Evolutionary conservation across 2,329 filamentous ascomycete species (phyloP), one percentile per base, ranked within the genome.

Genomic region (Xylaria hypoxylon): DNA sequence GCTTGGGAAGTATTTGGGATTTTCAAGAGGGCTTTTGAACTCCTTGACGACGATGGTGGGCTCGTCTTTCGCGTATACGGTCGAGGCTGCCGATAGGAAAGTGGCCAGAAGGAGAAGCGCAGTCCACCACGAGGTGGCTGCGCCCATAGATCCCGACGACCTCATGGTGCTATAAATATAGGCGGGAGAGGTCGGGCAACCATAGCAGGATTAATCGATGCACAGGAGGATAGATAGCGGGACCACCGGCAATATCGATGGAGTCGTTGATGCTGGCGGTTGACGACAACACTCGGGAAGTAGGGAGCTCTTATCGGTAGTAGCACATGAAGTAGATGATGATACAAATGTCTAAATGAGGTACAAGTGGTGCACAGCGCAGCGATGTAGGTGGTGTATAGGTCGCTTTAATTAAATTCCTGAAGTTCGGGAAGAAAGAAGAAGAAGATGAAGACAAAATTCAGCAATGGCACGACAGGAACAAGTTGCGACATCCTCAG

Each of bases 1-100:
- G 78, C 95, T 92, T 75, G 96, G 90, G 77, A 99, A 98, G 81
- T 97, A 99, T 80, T 92, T 91, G 71, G 97, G 82, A 77, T 89
- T 89, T 60, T 81, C 77, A 0, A 93, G 92, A 60, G 84, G 80
- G 73, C 89, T 84, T 50, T 91, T 83, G 80, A 97, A 92, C 52
- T 85, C 80, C 59, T 83, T 91, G 65, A 84, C 81, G 68, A 85
- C 83, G 74, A 97, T 85, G 62, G 84, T 84, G 26, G 94, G 94
- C 55, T 84, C 83, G 75, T 89, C 86, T 73, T 90, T 90, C 62
- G 88, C 82, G 70, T 81, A 73, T 71, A 74, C 75, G 71, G 79
- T 79, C 57, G 77, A 69, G 59, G 64, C 68, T 24, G 65, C 67
- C 63, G 65, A 75, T 42, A 76, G 56, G 35, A 75, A 59, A 28